These are phyloP conservation scores for Zygosaccharomyces bailii DNA, from an alignment of 805 yeast species.

Conservation along the genomic window DNA sequence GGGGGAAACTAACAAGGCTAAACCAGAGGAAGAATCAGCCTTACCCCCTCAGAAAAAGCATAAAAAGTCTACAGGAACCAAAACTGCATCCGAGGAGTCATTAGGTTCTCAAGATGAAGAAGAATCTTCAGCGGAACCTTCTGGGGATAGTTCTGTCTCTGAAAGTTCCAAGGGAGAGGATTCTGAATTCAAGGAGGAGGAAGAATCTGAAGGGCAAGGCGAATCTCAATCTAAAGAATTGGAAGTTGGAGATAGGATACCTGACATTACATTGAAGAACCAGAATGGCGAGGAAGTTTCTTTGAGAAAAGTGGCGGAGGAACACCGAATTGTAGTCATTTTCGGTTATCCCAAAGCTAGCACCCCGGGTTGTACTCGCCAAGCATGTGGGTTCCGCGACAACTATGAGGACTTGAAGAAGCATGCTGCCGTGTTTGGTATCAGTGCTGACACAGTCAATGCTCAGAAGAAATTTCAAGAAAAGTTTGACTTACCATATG, in stretches of 20 bases:
- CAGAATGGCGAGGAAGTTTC: constrained; percentile 67
- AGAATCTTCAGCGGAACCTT: constrained; percentile 7
- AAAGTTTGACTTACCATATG: constrained; percentile 71
- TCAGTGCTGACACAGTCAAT: constrained; percentile 76
- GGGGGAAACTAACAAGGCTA: constrained; percentile 9
- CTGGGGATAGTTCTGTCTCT: constrained; percentile 10
- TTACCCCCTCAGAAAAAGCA: constrained; percentile 5
- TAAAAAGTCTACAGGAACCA: neutral
- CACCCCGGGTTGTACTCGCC: constrained; percentile 96
- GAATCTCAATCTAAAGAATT: constrained; percentile 19
- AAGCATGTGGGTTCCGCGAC: constrained; percentile 84
- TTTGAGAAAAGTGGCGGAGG: constrained; percentile 40
- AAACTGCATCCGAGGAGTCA: neutral
- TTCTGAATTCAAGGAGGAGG: constrained; percentile 6
- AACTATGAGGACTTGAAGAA: constrained; percentile 43
- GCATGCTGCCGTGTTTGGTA: constrained; percentile 62
- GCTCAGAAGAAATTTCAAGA: constrained; percentile 73
- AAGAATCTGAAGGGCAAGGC: constrained; percentile 9
- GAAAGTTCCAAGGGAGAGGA: constrained; percentile 5
- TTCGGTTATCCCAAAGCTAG: constrained; percentile 89
- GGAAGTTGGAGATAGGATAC: constrained; percentile 61
- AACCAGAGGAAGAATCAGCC: constrained; percentile 1
- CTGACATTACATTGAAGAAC: constrained; percentile 58
- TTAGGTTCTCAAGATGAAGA: constrained; percentile 1
- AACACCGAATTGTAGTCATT: constrained; percentile 47